A percentile compares a stretch with the other conserved stretches of the same genome.
phyloP scores from a whole-genome alignment of 495 filamentous ascomycete genomes.

The Lasiosphaeria miniovina region DNA sequence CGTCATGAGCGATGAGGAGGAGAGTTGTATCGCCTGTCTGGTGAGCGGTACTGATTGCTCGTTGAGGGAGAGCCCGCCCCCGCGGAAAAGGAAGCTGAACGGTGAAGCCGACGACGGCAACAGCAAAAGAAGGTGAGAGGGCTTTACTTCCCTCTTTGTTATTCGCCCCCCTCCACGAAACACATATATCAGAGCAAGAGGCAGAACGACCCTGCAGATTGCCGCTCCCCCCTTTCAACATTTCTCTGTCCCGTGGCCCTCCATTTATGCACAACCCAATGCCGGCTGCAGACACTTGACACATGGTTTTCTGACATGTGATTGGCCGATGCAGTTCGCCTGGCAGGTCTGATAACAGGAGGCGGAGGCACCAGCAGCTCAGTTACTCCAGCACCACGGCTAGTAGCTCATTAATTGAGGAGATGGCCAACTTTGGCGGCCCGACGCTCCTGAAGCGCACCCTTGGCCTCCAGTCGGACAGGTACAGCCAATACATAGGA shows the following conservation, averaged over 20 bases:
- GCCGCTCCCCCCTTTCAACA: neutral
- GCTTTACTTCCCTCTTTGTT: constrained; percentile 18
- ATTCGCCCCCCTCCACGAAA: neutral
- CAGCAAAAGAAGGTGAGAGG: constrained; percentile 55
- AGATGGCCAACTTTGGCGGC: constrained; percentile 60
- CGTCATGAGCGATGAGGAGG: constrained; percentile 74
- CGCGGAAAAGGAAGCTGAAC: constrained; percentile 71
- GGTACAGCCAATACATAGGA: constrained; percentile 63
- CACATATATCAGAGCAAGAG: neutral
- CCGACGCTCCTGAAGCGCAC: constrained; percentile 60
- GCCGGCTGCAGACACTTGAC: constrained; percentile 6
- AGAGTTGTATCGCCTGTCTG: constrained; percentile 61
- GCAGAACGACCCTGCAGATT: constrained; percentile 22
- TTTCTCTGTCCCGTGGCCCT: neutral
- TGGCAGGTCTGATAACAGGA: constrained; percentile 52
- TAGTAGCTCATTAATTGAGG: constrained; percentile 54
- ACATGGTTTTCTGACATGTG: constrained; percentile 35
- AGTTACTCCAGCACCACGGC: constrained; percentile 53
- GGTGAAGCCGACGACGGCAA: constrained; percentile 57
- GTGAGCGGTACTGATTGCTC: constrained; percentile 61
- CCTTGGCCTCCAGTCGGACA: constrained; percentile 60
- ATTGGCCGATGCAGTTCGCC: constrained; percentile 51
- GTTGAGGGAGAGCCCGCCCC: constrained; percentile 61
- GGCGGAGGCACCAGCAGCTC: constrained; percentile 48
- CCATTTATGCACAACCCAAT: constrained; percentile 11